phyloP scores from a whole-genome alignment of 2,329 filamentous ascomycete species.

The Cercospora brassicicola region DNA sequence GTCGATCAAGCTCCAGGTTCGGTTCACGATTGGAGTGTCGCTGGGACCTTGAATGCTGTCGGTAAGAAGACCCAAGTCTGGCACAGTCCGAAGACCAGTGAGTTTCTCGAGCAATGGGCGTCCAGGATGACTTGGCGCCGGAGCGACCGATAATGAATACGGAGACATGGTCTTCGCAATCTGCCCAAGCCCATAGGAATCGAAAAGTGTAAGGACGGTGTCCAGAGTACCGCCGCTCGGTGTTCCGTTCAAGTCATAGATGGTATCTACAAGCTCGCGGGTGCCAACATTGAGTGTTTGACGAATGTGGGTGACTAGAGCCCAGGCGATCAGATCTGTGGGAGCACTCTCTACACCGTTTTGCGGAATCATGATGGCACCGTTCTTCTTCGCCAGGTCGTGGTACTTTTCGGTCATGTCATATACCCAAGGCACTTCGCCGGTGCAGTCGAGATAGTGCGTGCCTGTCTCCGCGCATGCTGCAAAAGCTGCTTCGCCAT shows the following conservation, averaged over 20 bases:
- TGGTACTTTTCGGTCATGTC: slow-evolving; percentile 64
- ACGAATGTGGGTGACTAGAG: slow-evolving; percentile 56
- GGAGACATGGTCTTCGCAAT: slow-evolving; percentile 51
- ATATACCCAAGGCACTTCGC: slow-evolving; percentile 55
- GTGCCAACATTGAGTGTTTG: slow-evolving; percentile 54
- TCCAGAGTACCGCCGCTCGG: slow-evolving; percentile 62
- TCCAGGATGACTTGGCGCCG: slow-evolving; percentile 37
- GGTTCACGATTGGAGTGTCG: slow-evolving; percentile 60
- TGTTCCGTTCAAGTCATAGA: slow-evolving; percentile 56
- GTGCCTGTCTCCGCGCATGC: slow-evolving; percentile 65
- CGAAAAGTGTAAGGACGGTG: slow-evolving; percentile 62
- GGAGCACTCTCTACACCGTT: slow-evolving; percentile 63
- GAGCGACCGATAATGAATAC: slow-evolving; percentile 53
- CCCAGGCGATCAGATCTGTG: slow-evolving; percentile 56
- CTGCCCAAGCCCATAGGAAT: slow-evolving; percentile 49
- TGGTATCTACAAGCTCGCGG: slow-evolving; percentile 52
- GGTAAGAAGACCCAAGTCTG: slow-evolving; percentile 60
- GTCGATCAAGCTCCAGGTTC: slow-evolving; percentile 58
- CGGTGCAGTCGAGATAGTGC: slow-evolving; percentile 67
- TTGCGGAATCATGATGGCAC: slow-evolving; percentile 63
- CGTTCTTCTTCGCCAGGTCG: slow-evolving; percentile 58
- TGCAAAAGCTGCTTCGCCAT: slow-evolving; percentile 64
- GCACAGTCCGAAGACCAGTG: slow-evolving; percentile 55
- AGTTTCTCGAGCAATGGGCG: slow-evolving; percentile 43
- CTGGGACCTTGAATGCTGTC: slow-evolving; percentile 54